Conservation (phyloP, 2,329 filamentous ascomycete species). For the Bisporella sp. region DNA sequence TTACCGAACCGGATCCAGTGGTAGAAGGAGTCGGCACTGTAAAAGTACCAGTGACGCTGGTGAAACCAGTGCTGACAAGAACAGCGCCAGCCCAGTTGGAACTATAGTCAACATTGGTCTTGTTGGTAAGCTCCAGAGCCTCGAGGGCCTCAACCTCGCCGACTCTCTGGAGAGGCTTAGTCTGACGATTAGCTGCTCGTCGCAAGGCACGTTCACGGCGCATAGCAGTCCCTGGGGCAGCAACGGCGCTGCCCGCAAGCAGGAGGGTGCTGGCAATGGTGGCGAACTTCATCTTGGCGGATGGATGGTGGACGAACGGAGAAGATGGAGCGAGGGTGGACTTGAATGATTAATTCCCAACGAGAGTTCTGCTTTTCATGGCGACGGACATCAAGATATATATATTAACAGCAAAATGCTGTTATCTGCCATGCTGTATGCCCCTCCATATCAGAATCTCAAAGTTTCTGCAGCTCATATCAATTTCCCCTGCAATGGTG, state of each 20-base stretch:
- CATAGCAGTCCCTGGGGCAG: conserved; percentile 36
- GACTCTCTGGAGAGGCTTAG: conserved; percentile 24
- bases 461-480: too few species aligned
- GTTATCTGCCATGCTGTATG: too few species aligned
- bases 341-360: too few species aligned
- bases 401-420: too few species aligned
- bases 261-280: conserved; percentile 29
- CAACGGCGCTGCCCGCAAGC: conserved; percentile 35
- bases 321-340: not conserved
- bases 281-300: conserved; percentile 42
- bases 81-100: conserved; percentile 55
- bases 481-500: too few species aligned
- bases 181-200: conserved; percentile 15
- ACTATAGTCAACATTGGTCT: conserved; percentile 40
- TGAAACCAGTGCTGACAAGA: conserved; percentile 42
- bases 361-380: too few species aligned
- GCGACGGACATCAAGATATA: too few species aligned
- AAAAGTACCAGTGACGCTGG: conserved; percentile 45
- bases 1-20: conserved; percentile 36
- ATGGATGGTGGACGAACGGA: not conserved
- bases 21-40: conserved; percentile 42
- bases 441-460: too few species aligned
- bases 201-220: conserved; percentile 28
- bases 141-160: conserved; percentile 19
- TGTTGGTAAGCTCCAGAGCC: conserved; percentile 23